phyloP scores from a whole-genome alignment of 495 filamentous ascomycete genomes.

The Penicillium argentinense region DNA sequence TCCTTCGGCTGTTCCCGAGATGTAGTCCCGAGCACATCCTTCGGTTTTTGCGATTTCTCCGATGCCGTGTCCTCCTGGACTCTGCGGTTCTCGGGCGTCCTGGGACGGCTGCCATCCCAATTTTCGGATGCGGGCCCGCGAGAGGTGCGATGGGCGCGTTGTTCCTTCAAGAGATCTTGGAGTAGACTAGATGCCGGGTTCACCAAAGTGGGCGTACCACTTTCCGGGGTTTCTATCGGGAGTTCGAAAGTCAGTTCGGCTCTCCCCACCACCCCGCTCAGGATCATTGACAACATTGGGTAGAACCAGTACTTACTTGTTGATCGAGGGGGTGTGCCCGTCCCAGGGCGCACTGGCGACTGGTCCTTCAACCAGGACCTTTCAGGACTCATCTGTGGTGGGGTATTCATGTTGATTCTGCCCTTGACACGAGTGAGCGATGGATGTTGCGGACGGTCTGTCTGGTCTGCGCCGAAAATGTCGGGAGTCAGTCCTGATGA shows the following conservation, averaged over 20 bases:
- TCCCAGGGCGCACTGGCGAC: constrained; percentile 21
- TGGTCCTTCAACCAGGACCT: constrained; percentile 39
- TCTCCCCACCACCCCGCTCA: no score
- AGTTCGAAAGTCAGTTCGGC: no score
- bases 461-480: constrained; percentile 12
- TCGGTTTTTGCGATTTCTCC: constrained; percentile 36
- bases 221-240: constrained; percentile 31
- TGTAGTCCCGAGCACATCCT: constrained; percentile 24
- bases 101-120: constrained; percentile 20
- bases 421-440: constrained; percentile 41
- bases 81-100: constrained; percentile 34
- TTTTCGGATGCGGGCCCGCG: constrained; percentile 28
- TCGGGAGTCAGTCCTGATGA: constrained; percentile 9
- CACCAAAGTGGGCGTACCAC: constrained; percentile 30
- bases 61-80: constrained; percentile 34
- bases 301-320: constrained; percentile 23
- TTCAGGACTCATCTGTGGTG: constrained; percentile 29
- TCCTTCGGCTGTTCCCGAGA: constrained; percentile 37
- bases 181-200: constrained; percentile 48
- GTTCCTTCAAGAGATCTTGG: constrained; percentile 50
- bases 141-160: constrained; percentile 40
- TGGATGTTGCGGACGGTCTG: constrained; percentile 32
- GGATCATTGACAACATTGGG: no score
- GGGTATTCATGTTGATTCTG: constrained; percentile 38
- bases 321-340: constrained; percentile 22